Conservation (phyloP, 2,329 filamentous ascomycete species). For the Diplodia mutila region DNA sequence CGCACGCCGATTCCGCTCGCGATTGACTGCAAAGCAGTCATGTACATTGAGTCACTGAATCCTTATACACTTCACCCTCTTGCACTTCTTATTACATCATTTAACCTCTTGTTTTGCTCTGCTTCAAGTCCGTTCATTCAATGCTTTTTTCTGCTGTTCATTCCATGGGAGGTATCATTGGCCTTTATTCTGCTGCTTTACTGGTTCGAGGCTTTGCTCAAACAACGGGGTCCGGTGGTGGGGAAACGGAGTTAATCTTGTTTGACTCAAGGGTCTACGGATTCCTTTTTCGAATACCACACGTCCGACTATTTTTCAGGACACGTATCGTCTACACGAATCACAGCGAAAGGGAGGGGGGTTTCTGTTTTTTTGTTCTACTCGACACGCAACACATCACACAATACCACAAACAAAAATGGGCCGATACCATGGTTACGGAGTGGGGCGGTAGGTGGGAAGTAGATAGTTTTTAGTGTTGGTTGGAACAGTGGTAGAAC, state of each 20-base stretch:
- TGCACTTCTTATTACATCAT: conserved; percentile 22
- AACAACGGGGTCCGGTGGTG: conserved; percentile 14
- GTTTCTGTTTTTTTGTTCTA: conserved; percentile 4
- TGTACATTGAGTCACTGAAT: conserved; percentile 24
- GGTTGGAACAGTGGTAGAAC: not conserved
- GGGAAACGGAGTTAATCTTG: conserved; percentile 21
- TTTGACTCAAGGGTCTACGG: conserved; percentile 13
- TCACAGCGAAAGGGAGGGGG: conserved; percentile 15
- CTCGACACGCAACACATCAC: conserved; percentile 11
- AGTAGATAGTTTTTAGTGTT: conserved; percentile 21
- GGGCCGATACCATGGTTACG: conserved; percentile 1
- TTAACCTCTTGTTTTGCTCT: conserved; percentile 2
- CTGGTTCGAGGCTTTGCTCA: conserved; percentile 3
- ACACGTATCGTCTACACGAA: conserved; percentile 13
- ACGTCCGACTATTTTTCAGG: conserved; percentile 19
- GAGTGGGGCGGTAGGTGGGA: not conserved
- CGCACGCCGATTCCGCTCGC: not conserved
- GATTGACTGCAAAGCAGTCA: not conserved
- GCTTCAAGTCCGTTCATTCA: conserved; percentile 10
- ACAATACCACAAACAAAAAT: conserved; percentile 21
- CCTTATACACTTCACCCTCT: conserved; percentile 16
- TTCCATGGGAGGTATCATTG: conserved; percentile 19
- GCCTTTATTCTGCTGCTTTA: conserved; percentile 2
- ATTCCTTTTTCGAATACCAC: conserved; percentile 11
- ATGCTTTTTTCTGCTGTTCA: conserved; percentile 3